Conservation (phyloP, 2,329 filamentous ascomycete genomes). For the Orbilia quercus region DNA sequence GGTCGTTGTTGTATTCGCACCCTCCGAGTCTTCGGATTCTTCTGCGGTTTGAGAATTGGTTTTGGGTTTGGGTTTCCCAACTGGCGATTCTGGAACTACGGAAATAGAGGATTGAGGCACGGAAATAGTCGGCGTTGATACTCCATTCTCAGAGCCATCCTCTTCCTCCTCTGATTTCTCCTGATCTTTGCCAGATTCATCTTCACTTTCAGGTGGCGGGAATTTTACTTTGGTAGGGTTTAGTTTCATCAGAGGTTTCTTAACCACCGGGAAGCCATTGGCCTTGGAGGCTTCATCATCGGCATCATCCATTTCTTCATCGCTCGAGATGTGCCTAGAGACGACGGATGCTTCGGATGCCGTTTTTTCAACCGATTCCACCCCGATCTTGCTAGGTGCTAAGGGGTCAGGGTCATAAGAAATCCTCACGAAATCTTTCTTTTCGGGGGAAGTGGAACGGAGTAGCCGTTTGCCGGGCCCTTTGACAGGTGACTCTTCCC, state of each 20-base stretch:
- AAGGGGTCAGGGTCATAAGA: conserved; percentile 15
- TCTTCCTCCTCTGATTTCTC: conserved; percentile 5
- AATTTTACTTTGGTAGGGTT: not conserved
- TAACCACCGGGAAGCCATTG: not conserved
- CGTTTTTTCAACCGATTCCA: conserved; percentile 24
- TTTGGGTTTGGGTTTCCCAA: conserved; percentile 5
- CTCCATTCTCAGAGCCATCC: conserved; percentile 13
- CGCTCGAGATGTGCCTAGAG: conserved; percentile 1
- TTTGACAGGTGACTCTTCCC: conserved; percentile 48
- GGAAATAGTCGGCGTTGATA: not conserved
- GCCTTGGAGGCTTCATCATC: conserved; percentile 18
- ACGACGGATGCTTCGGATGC: not conserved
- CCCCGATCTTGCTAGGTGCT: conserved; percentile 23
- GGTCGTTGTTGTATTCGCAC: conserved; percentile 5
- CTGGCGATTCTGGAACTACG: conserved; percentile 33
- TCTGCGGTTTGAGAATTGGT: not conserved
- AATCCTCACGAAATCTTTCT: conserved; percentile 18
- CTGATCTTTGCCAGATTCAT: not conserved
- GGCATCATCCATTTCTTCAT: conserved; percentile 9
- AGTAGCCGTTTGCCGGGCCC: conserved; percentile 37
- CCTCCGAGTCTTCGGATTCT: conserved; percentile 21
- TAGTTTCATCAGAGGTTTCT: not conserved
- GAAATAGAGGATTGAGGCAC: conserved; percentile 26
- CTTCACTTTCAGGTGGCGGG: conserved; percentile 11
- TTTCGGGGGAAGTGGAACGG: conserved; percentile 38